Evolutionary conservation across 371 early-diverging fungal genomes (phyloP), one percentile per base, ranked within the genome.

Genomic region (Mucor irregularis): DNA sequence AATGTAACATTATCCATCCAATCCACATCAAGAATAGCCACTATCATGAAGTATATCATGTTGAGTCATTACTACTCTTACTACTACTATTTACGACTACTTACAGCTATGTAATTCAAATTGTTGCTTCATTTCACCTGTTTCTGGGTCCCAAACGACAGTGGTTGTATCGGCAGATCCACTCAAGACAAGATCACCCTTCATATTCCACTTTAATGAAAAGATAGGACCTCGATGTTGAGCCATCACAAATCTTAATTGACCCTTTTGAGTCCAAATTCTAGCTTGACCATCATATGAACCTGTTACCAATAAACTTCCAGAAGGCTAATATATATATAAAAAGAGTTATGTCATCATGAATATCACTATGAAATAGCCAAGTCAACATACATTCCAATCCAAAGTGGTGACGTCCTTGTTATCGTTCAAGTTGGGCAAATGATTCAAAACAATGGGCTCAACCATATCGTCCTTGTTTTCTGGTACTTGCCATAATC

Each of bases 1-100:
- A 97, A 94, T 6, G 92, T 96, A 3, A 70, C 71, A 60, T 93
- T 89, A 66, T 95, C 93, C 59, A 84, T 81, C 98, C 98, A 98
- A 65, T 92, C 97, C 4, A 94, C 87, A 71, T 96, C 96, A 51
- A 96, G 73, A 38, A 82, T 93, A 34, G 83, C 86, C 64, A 75
- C 84, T 78, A 58, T 47, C 16, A 35, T 14, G 16, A 1, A 35
- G 16, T n/a, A 34, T 19, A 39, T 8, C 21, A 6, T 0, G 17
- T 14, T 21, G 13, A 6, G 14, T 40, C 24, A 40, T 21, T 40
- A 19, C 9, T 21, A 39, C n/a, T n/a, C n/a, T n/a, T n/a, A n/a
- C n/a, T n/a, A n/a, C n/a, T n/a, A n/a, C n/a, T n/a, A n/a, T n/a
- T n/a, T 21, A 6, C 21, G 19, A 21, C 4, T 17, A 22, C 75